Evolutionary conservation across 2,329 filamentous ascomycete species (phyloP).

Genomic region (Neofusicoccum laricinum): DNA sequence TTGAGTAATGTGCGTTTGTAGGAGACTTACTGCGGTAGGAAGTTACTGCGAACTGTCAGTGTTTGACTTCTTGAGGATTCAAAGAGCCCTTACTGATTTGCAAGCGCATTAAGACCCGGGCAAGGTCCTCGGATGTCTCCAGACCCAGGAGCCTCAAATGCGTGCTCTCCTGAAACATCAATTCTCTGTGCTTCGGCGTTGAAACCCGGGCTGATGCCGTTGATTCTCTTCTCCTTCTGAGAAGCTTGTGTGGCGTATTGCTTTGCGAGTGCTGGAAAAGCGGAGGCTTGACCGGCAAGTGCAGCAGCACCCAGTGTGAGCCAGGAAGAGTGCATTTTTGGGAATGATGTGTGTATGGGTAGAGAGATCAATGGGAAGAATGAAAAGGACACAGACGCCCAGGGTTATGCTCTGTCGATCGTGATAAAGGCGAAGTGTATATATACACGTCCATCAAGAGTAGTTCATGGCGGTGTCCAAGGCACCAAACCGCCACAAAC

Average conservation of each 20-base stretch:
- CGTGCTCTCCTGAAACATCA: constrained; percentile 4
- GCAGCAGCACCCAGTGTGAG: not conserved
- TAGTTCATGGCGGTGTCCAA: too few species aligned
- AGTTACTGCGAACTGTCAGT: not conserved
- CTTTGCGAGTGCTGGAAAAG: not conserved
- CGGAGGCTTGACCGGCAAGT: not conserved
- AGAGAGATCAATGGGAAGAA: too few species aligned
- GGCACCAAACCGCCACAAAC: not conserved
- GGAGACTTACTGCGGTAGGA: not conserved
- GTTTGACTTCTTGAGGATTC: too few species aligned
- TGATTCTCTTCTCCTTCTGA: not conserved
- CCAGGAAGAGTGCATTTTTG: not conserved
- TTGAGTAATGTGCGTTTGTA: not conserved
- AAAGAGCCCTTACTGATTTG: not conserved
- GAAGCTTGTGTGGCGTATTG: not conserved
- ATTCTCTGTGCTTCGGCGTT: constrained; percentile 1
- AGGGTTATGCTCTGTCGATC: not conserved
- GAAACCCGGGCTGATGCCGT: not conserved
- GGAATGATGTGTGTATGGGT: too few species aligned
- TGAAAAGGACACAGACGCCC: not conserved
- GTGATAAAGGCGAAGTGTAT: not conserved
- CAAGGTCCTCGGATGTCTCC: not conserved
- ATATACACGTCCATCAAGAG: not conserved
- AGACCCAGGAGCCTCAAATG: not conserved
- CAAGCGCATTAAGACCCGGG: constrained; percentile 2